Conservation (phyloP, 2,329 filamentous ascomycete genomes). For the Cladorrhinum sp. region DNA sequence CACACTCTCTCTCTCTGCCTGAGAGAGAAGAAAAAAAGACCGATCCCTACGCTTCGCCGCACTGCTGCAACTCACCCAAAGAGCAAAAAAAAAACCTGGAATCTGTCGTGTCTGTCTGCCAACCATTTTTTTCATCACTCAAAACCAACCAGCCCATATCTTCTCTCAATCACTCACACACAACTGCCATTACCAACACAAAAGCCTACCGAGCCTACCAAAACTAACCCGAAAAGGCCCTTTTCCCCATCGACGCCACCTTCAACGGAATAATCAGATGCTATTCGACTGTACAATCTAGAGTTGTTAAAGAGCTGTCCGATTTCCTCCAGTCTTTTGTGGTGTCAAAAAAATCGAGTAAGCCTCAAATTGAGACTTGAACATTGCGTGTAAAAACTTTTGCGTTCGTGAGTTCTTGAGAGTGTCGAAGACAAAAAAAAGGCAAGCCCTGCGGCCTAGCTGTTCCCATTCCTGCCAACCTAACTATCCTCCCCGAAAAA, state of each 20-base stretch:
- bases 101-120: slow-evolving; percentile 2
- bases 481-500: slow-evolving; percentile 19
- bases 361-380: slow-evolving; percentile 12
- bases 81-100: background rate
- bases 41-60: slow-evolving; percentile 20
- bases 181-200: slow-evolving; percentile 21
- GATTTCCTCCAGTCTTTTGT: slow-evolving; percentile 31
- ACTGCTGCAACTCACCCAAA: slow-evolving; percentile 20
- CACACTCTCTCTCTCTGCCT: background rate
- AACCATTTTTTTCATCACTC: slow-evolving; percentile 9
- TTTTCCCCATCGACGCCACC: slow-evolving; percentile 31
- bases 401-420: slow-evolving; percentile 18
- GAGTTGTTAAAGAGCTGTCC: slow-evolving; percentile 31
- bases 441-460: slow-evolving; percentile 8
- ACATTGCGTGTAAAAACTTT: slow-evolving; percentile 20
- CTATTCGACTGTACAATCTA: slow-evolving; percentile 44
- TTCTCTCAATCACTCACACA: slow-evolving; percentile 9
- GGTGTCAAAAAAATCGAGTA: slow-evolving; percentile 17
- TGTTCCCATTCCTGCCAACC: slow-evolving; percentile 14
- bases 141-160: slow-evolving; percentile 13
- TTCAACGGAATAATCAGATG: slow-evolving; percentile 38
- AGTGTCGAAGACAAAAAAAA: slow-evolving; percentile 15
- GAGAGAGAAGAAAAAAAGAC: slow-evolving; percentile 1
- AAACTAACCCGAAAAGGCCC: slow-evolving; percentile 11
- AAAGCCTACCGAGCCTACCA: slow-evolving; percentile 18